Base-by-base conservation (phyloP, 2,329 filamentous ascomycete genomes). In the Colletotrichum sansevieriae region DNA sequence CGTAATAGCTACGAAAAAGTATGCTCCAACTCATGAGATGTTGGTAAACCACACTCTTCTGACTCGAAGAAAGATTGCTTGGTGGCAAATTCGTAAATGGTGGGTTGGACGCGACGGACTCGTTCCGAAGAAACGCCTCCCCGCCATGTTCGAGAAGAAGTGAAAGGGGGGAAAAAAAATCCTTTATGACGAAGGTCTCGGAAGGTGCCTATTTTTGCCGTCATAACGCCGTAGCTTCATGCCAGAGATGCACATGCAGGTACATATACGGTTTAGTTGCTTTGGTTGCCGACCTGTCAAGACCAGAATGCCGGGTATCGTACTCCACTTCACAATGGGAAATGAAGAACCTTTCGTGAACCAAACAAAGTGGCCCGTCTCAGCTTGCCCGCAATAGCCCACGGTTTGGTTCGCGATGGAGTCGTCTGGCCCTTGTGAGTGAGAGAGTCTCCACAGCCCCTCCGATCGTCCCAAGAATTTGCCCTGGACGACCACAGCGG, bases 401-500 rank as follows among this genome's bases (percentile, higher is more conserved):
- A 54, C 18, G 43, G 43, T 37, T 61, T 63, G 44, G 29, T 29
- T 29, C 54, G 29, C 18, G 20, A 35, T 35, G 39, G 56, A 46
- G 29, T 39, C 13, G 2, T 60, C 57, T 49, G 57, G 55, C 39
- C 25, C 55, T 61, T 47, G 18, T 18, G 18, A 18, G 18, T 18
- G 35, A 44, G 44, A 29, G 9, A 29, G 39, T 77, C 29, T 76
- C 76, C 52, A 82, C 73, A 7, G 82, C 81, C 65, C 82, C 80
- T 69, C 76, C 78, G 18, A 83, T 76, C 0, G 83, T 83, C 8
- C 84, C 84, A 70, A 85, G 84, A 4, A 82, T 75, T 64, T 9
- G 77, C 12, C 43, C 35, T 51, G 25, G 25, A 41, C 43, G 33
- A 51, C 39, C 49, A 51, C 44, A 22, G 57, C 63, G 58, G 58